Evolutionary conservation across 202 grass and related monocot species (phyloP), one percentile per base, ranked within the genome.

Genomic region (Brachypodium distachyon): DNA sequence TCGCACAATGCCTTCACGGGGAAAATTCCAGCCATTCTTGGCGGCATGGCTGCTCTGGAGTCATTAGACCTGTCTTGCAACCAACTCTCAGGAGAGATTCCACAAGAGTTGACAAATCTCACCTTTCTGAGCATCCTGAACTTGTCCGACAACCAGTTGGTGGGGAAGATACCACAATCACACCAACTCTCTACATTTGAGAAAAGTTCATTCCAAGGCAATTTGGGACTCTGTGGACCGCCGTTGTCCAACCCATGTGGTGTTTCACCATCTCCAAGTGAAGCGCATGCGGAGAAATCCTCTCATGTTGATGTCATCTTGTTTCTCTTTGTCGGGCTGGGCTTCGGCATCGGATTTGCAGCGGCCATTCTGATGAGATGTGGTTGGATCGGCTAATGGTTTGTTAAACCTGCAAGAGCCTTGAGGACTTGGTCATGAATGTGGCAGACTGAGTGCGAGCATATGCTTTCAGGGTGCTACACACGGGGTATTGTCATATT

Each of bases 1-100:
- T 88, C 86, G 3, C 56, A 73, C 18, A 92, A 92, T 66, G 27
- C 41, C 13, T 69, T 96, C 23, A 87, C 3, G 0, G 84, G 81
- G 2, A 18, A 26, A 54, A 89, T 92, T 58, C 89, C 89, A 41
- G 18, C 9, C 13, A 54, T 77, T 6, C 37, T 96, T 36, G 86
- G 89, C 0, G 9, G 56, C 13, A 42, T 90, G 4, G 27, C 38
- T 16, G 64, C 73, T 21, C n/a, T 92, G 2, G 92, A 96, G 23
- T 87, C 92, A 2, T 32, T 96, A 0, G 92, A 96, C 32, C 31
- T 96, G 0, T 91, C 86, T 6, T 55, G 16, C 0, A 96, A 96
- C 69, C 12, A 58, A 5, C 74, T 91, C 6, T 89, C 86, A 1
- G 81, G 81, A 3, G 52, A 70, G 25, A 89, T 93, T 56, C 80